Conservation (phyloP, 2,329 filamentous ascomycete genomes). For the Lasiodiplodia hormozganensis region DNA sequence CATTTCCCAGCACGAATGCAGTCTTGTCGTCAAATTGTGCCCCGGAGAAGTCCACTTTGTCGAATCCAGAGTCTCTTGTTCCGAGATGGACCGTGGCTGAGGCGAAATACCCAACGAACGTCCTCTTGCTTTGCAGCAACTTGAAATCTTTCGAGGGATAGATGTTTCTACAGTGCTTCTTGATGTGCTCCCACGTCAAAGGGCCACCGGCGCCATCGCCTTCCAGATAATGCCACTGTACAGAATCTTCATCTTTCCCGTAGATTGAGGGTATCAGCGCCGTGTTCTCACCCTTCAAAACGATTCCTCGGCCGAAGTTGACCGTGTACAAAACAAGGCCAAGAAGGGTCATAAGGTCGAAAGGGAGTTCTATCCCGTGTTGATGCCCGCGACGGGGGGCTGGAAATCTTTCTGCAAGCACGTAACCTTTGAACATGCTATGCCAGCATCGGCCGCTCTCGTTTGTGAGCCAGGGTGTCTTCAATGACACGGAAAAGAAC, state of each 20-base stretch:
- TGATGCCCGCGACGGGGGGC: neutral
- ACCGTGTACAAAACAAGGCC: neutral
- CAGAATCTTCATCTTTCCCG: rapidly evolving
- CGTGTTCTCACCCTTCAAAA: neutral
- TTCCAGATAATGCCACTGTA: conserved; percentile 4
- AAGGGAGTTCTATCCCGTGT: neutral
- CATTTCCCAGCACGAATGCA: neutral
- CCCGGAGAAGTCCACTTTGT: neutral
- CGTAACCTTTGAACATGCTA: neutral
- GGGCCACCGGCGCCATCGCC: neutral
- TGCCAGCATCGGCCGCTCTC: neutral
- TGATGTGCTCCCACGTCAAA: neutral
- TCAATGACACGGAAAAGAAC: too few species aligned
- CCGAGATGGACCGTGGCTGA: neutral
- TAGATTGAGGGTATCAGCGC: neutral
- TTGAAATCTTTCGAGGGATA: neutral
- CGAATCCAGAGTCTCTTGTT: neutral
- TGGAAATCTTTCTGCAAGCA: neutral
- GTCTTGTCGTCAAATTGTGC: neutral
- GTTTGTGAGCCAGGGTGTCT: neutral
- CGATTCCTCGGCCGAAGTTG: neutral
- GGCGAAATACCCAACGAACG: neutral
- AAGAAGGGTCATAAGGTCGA: neutral
- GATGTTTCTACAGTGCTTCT: neutral
- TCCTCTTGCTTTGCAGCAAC: neutral